Conservation (phyloP, 495 filamentous ascomycete species). For the Barbatosphaeria neglecta region DNA sequence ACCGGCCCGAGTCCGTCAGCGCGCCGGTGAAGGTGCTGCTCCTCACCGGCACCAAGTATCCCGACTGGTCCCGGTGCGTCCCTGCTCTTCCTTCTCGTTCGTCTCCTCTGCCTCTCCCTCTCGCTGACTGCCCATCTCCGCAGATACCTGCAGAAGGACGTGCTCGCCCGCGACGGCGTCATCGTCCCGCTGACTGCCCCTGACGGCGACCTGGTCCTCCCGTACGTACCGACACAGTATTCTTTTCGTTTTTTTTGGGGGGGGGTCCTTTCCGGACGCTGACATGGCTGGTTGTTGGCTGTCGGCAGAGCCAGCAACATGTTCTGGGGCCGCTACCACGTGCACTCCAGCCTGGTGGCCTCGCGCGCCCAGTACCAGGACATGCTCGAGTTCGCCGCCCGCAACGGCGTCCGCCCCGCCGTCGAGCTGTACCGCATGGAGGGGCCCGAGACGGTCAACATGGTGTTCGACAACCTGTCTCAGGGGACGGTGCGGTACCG, state of each 20-base stretch:
- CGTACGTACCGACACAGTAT: no score
- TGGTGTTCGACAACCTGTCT: neutral
- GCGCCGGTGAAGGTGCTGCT: constrained; percentile 21
- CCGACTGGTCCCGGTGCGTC: constrained; percentile 13
- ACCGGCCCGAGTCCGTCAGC: constrained; percentile 18
- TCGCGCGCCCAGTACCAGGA: constrained; percentile 24
- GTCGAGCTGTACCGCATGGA: constrained; percentile 11
- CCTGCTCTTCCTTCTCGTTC: neutral
- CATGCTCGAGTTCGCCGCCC: constrained; percentile 31
- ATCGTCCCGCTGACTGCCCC: constrained; percentile 18
- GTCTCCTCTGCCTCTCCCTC: no score
- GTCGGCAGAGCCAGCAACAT: constrained; percentile 8
- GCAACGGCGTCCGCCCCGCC: constrained; percentile 22
- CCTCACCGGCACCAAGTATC: constrained; percentile 20
- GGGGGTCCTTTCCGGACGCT: no score
- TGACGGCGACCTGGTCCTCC: constrained; percentile 12
- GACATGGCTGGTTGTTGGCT: no score
- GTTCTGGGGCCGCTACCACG: constrained; percentile 18
- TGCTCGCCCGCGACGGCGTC: constrained; percentile 12
- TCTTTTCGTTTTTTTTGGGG: no score
- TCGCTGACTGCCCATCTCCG: no score
- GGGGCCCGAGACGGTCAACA: neutral
- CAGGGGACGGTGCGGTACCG: neutral
- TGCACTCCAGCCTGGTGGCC: constrained; percentile 24
- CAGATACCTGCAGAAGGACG: constrained; percentile 11